Conservation (phyloP, 2,329 filamentous ascomycete genomes). For the Exophiala sideris region DNA sequence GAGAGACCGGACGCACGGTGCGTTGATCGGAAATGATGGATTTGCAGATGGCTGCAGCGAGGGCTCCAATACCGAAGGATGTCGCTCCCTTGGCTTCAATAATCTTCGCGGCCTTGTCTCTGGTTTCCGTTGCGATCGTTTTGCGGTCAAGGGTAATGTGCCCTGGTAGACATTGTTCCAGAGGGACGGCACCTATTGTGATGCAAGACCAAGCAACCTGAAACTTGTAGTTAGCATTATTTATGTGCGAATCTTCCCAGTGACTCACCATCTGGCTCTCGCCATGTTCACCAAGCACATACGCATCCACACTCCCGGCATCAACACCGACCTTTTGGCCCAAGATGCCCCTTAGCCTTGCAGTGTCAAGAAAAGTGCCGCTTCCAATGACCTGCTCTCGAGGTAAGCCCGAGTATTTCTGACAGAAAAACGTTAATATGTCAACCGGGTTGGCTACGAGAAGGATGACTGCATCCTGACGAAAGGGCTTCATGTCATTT, state of each 20-base stretch:
- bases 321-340: constrained; percentile 29
- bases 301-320: constrained; percentile 38
- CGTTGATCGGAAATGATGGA: constrained; percentile 50
- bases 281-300: constrained; percentile 51
- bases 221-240: not conserved
- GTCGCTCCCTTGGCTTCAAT: constrained; percentile 51
- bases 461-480: constrained; percentile 47
- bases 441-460: constrained; percentile 57
- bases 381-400: constrained; percentile 51
- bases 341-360: constrained; percentile 37
- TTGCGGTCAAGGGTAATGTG: constrained; percentile 31
- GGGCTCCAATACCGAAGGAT: constrained; percentile 49
- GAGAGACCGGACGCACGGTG: constrained; percentile 48
- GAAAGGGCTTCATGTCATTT: constrained; percentile 48
- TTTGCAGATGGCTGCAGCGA: constrained; percentile 49
- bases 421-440: constrained; percentile 51
- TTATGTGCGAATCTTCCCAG: not conserved
- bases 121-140: constrained; percentile 45
- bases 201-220: constrained; percentile 46
- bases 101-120: constrained; percentile 47
- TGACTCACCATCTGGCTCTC: constrained; percentile 44
- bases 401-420: constrained; percentile 48
- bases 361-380: constrained; percentile 54
- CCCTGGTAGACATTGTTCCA: constrained; percentile 35
- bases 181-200: constrained; percentile 42